phyloP scores from a whole-genome alignment of 352 stramenopile genomes.

The Elongisporangium senticosum region DNA sequence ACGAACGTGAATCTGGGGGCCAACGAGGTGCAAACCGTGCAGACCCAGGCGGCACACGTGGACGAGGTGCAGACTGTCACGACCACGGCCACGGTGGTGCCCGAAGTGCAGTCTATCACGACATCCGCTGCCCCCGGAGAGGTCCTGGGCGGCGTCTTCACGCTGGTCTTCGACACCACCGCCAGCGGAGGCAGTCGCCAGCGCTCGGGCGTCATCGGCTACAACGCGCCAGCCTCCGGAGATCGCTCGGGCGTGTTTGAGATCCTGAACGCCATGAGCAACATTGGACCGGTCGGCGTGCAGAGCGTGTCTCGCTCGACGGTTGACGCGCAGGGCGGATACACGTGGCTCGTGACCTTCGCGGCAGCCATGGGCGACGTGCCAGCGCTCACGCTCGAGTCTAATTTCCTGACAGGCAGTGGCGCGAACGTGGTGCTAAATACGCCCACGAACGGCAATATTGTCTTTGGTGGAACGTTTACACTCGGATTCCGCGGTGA shows the following conservation, averaged over 20 bases:
- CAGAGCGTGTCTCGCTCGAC: constrained; percentile 51
- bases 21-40: constrained; percentile 93
- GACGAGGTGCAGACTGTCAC: constrained; percentile 88
- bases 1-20: constrained; percentile 79
- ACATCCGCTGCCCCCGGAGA: constrained; percentile 78
- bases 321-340: constrained; percentile 80
- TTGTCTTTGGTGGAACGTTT: constrained; percentile 85
- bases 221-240: constrained; percentile 52
- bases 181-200: constrained; percentile 79
- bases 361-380: constrained; percentile 53
- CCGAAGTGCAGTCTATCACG: constrained; percentile 84
- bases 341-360: constrained; percentile 92
- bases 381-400: constrained; percentile 52
- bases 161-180: constrained; percentile 89
- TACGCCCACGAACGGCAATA: constrained; percentile 53
- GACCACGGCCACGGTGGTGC: constrained; percentile 51
- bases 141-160: constrained; percentile 86
- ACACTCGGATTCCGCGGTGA: constrained; percentile 87
- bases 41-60: constrained; percentile 76
- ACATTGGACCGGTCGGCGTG: constrained; percentile 53
- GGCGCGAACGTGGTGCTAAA: constrained; percentile 64
- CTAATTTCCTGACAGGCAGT: constrained; percentile 61
- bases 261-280: constrained; percentile 79
- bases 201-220: constrained; percentile 90
- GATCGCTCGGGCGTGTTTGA: constrained; percentile 48